Conservation (phyloP, 176 grass and related monocot genomes). For the Zizania latifolia region DNA sequence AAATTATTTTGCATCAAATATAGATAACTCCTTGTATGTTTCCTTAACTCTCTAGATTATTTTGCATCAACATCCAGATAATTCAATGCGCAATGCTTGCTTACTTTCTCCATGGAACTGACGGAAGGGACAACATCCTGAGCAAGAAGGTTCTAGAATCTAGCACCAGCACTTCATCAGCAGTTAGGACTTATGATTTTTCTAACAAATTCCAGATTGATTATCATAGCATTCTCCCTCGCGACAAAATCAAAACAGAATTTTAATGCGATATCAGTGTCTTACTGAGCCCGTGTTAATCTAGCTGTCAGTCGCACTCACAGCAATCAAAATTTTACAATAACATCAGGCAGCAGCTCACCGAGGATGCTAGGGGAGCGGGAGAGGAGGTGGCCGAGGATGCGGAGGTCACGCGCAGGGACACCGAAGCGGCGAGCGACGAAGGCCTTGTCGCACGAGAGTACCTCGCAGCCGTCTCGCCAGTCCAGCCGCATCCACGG, state of each 20-base stretch:
- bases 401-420: conserved; percentile 49
- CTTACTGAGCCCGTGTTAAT: too few relatives aligned
- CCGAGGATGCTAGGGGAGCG: conserved; percentile 52
- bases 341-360: conserved; percentile 14
- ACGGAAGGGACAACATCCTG: conserved; percentile 77
- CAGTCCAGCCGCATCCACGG: conserved; percentile 74
- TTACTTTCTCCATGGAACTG: conserved; percentile 71
- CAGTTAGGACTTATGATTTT: conserved; percentile 59
- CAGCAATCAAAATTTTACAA: not conserved
- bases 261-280: too few relatives aligned
- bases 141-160: conserved; percentile 72
- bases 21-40: too few relatives aligned
- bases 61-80: conserved; percentile 17
- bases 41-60: too few relatives aligned
- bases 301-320: not conserved
- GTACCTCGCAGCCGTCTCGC: conserved; percentile 46
- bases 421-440: conserved; percentile 48
- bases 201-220: conserved; percentile 71
- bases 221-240: conserved; percentile 68
- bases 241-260: conserved; percentile 31
- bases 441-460: conserved; percentile 56
- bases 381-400: conserved; percentile 55
- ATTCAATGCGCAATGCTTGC: conserved; percentile 44
- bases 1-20: too few relatives aligned
- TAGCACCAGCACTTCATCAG: conserved; percentile 64